Percentiles rank a stretch among this genome's conserved stretches.
Conservation (phyloP, 306 rosid genomes). For the Citrullus colocynthis region DNA sequence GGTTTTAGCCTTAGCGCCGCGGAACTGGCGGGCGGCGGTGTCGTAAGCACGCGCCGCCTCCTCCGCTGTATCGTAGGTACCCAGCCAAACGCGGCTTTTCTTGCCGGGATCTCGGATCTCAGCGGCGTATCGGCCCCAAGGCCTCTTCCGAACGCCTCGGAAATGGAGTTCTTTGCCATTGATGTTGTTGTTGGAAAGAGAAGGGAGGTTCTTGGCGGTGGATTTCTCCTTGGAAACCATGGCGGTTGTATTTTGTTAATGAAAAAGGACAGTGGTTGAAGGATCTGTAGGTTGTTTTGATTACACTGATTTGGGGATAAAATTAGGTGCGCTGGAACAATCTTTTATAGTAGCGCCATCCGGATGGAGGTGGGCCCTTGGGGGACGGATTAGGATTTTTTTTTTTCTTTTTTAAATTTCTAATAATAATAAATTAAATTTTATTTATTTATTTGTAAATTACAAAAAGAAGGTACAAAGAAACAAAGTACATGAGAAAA, state of each 20-base stretch:
- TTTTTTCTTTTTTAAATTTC: not conserved
- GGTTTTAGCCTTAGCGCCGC: conserved; percentile 16
- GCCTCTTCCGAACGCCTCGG: conserved; percentile 19
- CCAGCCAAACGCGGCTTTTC: conserved; percentile 22
- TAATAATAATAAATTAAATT: too few relatives aligned
- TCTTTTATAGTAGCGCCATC: not conserved
- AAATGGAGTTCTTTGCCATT: conserved; percentile 9
- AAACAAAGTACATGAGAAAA: not conserved
- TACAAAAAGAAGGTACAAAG: not conserved
- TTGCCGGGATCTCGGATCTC: conserved; percentile 20
- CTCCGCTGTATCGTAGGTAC: conserved; percentile 15
- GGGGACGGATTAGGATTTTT: not conserved
- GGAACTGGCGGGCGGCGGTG: conserved; percentile 11
- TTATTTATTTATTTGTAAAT: not conserved
- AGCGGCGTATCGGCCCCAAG: conserved; percentile 23
- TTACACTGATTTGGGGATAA: not conserved
- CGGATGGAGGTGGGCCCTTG: not conserved
- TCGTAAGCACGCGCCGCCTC: conserved; percentile 20
- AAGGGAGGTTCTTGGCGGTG: not conserved
- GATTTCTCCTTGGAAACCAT: conserved; percentile 11
- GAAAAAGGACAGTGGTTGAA: not conserved
- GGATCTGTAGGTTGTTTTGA: not conserved
- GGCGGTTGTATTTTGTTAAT: not conserved
- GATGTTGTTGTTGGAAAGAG: not conserved
- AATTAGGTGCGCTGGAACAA: not conserved